A percentile compares a stretch with the other conserved stretches of the same genome.
Conservation (phyloP, 768 basidiomycete species). For the Pholiota conissans region DNA sequence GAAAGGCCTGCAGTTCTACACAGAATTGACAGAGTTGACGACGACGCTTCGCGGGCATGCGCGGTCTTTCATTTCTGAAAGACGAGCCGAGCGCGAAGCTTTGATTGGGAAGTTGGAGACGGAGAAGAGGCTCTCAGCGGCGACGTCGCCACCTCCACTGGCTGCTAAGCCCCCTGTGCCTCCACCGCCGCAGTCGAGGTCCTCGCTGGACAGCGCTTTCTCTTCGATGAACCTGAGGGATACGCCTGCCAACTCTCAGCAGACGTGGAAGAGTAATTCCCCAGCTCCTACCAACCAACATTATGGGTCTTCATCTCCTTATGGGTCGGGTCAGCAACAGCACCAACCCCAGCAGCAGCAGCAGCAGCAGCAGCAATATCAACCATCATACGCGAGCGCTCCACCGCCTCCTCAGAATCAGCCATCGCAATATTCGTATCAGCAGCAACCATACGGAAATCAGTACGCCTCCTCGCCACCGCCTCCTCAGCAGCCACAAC, state of each 20-base stretch:
- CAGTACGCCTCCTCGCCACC: constrained; percentile 16
- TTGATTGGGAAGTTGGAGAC: constrained; percentile 71
- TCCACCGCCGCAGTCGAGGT: constrained; percentile 40
- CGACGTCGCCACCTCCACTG: constrained; percentile 45
- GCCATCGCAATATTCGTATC: constrained; percentile 19
- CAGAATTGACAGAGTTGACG: constrained; percentile 69
- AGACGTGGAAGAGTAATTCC: constrained; percentile 25
- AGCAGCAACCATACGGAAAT: constrained; percentile 17
- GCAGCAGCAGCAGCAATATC: constrained; percentile 18
- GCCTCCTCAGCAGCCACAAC: constrained; percentile 19
- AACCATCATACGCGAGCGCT: constrained; percentile 12
- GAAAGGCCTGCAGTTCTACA: constrained; percentile 89
- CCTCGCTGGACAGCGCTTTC: constrained; percentile 47
- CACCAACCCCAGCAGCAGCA: too few relatives aligned
- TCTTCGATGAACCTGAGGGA: constrained; percentile 51
- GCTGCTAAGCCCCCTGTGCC: constrained; percentile 50
- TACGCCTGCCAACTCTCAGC: constrained; percentile 18
- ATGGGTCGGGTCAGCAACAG: constrained; percentile 8
- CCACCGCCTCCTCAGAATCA: constrained; percentile 21
- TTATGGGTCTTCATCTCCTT: constrained; percentile 13
- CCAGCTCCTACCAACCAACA: constrained; percentile 22
- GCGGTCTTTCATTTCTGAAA: constrained; percentile 58
- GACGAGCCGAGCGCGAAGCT: constrained; percentile 70
- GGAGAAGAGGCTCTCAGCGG: constrained; percentile 58
- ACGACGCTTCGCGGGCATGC: constrained; percentile 57